Evolutionary conservation across 768 basidiomycete genomes (phyloP), one percentile per base, ranked within the genome.

Genomic region (Mycena venus): DNA sequence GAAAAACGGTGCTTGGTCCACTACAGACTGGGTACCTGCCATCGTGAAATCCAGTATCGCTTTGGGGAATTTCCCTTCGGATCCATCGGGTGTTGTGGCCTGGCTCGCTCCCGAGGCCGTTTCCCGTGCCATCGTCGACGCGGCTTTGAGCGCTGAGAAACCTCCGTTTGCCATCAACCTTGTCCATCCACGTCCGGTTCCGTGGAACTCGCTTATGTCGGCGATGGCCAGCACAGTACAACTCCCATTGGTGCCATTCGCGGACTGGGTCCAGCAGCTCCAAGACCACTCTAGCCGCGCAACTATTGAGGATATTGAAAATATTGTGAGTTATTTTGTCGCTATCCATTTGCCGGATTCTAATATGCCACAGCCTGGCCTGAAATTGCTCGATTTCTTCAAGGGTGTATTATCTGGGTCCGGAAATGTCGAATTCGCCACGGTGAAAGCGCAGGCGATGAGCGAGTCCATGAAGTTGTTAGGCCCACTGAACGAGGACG

Each of bases 31-130:
- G 83, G 70, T 84, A 1, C 83, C 83, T 25, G 72, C 74, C 38
- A 53, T 83, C 36, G 76, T 82, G 19, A 78, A 77, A 56, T 79
- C 80, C 5, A 29, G 51, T 27, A 44, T 21, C 42, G 42, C 42
- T 17, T 19, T 44, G 6, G 73, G n/a, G n/a, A n/a, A n/a, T n/a
- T n/a, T n/a, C n/a, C n/a, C n/a, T n/a, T n/a, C n/a, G n/a, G n/a
- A n/a, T 9, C 36, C 56, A 38, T 38, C 25, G 2, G 44, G 81
- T 80, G 44, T 72, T 6, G 79, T 84, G 4, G 82, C 83, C 10
- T 87, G 86, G 86, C 59, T 87, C 14, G 83, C 82, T 9, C 79
- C 84, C 63, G 79, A 86, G 49, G 80, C 81, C 21, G 85, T 85
- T 3, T 80, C 83, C 1, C 68, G 72, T n/a, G 70, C 81, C 44